Evolutionary conservation across 2,329 filamentous ascomycete species (phyloP).

Genomic region (Apiospora phragmitis): DNA sequence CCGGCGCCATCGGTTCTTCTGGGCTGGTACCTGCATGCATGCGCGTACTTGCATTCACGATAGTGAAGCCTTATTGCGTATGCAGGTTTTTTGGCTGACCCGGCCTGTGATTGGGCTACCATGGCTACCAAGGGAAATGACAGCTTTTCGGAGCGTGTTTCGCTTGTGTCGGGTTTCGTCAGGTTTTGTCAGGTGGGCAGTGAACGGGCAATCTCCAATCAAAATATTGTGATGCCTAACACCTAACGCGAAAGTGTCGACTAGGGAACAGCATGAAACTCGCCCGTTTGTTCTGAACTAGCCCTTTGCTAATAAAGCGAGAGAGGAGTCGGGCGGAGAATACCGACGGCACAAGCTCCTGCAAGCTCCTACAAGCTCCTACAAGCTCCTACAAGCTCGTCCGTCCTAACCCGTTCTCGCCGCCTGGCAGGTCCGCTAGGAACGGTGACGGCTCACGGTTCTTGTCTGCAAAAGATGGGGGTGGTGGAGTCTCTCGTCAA

Average conservation of each 20-base stretch:
- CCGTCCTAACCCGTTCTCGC: neutral
- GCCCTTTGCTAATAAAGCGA: neutral
- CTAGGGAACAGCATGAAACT: slow-evolving; percentile 5
- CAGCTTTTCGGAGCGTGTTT: neutral
- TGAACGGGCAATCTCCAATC: neutral
- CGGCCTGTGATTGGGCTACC: neutral
- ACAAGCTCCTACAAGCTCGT: too few relatives aligned
- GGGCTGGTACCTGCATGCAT: neutral
- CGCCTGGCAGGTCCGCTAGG: neutral
- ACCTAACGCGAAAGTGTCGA: neutral
- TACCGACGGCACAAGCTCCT: neutral
- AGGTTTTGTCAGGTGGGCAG: neutral
- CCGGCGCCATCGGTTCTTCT: neutral
- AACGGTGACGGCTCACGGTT: neutral
- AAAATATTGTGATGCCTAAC: neutral
- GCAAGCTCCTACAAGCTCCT: too few relatives aligned
- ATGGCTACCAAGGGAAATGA: neutral
- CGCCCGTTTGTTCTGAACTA: neutral
- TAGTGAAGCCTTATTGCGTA: neutral
- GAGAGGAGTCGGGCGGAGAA: slow-evolving; percentile 1
- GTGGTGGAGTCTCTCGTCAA: neutral
- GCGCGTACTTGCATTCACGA: neutral
- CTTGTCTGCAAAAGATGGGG: neutral
- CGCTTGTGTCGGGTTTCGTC: neutral
- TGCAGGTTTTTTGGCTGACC: neutral